Evolutionary conservation across 176 grass and related monocot species (phyloP), one percentile per base, ranked within the genome.

Genomic region (Rhynchospora breviuscula): DNA sequence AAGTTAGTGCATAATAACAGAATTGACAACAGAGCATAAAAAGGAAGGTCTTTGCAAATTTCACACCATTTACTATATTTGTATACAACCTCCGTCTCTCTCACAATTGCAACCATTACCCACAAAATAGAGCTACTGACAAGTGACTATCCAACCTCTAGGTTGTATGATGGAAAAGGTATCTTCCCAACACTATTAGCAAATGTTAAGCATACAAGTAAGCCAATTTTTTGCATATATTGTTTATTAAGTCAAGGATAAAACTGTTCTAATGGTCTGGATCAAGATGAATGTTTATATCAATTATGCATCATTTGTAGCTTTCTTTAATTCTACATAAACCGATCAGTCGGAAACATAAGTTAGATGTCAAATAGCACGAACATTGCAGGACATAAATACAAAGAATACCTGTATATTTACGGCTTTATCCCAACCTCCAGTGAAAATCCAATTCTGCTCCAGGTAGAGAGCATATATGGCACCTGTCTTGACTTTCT

Each of bases 371-470:
- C 29, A 52, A 70, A 45, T 44, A 70, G 45, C 67, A 46, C 44
- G 59, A 23, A 62, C 45, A 47, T 11, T 45, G 49, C 73, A 77
- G 46, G 22, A 56, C 51, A 77, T 13, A 8, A 15, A 15, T 62
- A 81, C 7, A 74, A 86, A 84, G 11, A 52, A 31, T 82, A 98
- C 91, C 91, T 95, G 87, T 78, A 98, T 87, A 83, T 89, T 85
- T 67, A 98, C 79, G 69, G 80, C 31, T 98, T 91, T 98, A 89
- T 95, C 89, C 93, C 89, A 91, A 59, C 96, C 96, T 85, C 89
- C 93, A 72, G 85, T 83, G 85, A 95, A 98, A 22, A 98, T 73
- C 77, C 85, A 93, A 61, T 93, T 91, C 19, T 78, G 83, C 31
- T 90, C 81, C 59, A 93, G 83, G 79, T 85, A 79, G 85, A 93